Percentiles rank a stretch among this genome's conserved stretches.
phyloP scores from a whole-genome alignment of 208 protist genomes.

The Leishmania braziliensis region DNA sequence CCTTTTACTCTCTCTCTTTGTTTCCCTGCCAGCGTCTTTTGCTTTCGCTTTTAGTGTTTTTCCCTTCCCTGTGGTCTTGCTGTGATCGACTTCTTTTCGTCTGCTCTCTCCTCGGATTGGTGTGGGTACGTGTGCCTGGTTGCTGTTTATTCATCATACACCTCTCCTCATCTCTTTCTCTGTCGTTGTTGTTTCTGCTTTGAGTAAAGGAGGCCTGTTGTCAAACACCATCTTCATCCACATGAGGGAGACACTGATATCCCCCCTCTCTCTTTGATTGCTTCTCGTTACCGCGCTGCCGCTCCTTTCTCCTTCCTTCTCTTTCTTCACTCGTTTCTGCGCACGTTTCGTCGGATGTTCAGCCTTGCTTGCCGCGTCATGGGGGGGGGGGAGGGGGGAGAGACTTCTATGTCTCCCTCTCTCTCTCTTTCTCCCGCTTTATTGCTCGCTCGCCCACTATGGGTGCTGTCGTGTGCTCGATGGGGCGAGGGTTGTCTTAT shows the following conservation, averaged over 20 bases:
- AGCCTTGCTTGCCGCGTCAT: neutral
- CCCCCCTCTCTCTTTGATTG: neutral
- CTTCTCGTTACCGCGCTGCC: neutral
- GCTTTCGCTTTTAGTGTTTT: neutral
- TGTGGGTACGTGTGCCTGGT: conserved; percentile 2
- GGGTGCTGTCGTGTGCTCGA: neutral
- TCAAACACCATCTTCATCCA: neutral
- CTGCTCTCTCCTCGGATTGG: neutral
- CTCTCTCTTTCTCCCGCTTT: neutral
- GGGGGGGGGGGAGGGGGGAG: neutral
- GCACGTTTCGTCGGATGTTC: neutral
- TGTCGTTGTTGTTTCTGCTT: neutral
- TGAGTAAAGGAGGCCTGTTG: neutral
- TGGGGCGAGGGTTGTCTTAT: neutral
- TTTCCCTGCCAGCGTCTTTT: neutral
- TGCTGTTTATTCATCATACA: neutral
- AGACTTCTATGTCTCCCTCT: neutral
- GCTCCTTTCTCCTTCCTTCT: neutral
- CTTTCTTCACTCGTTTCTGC: neutral
- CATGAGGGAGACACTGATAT: too few species aligned
- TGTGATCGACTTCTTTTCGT: neutral
- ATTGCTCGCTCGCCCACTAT: neutral
- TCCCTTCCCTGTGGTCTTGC: neutral
- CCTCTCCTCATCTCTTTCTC: conserved; percentile 7
- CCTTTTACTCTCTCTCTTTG: neutral